Evolutionary conservation across 192 early-diverging fungal genomes (phyloP).

Genomic region (Coemansia sp.): DNA sequence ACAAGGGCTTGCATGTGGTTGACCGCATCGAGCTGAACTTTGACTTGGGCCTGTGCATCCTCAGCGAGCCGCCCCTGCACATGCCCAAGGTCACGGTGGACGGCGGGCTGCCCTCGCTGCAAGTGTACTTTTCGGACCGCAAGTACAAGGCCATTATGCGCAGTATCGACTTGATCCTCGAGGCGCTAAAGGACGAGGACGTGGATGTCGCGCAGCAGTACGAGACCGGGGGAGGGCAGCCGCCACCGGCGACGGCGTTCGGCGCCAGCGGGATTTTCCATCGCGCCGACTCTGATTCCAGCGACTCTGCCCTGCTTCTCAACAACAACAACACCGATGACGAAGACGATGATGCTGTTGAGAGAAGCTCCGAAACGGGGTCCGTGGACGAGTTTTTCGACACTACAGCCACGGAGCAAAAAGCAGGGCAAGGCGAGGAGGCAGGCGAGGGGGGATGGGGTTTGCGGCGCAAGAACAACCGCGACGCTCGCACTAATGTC

Average conservation of each 20-base stretch:
- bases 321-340: not conserved
- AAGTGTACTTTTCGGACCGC: constrained; percentile 90
- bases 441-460: constrained; percentile 6
- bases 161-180: constrained; percentile 71
- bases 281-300: not conserved
- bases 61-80: constrained; percentile 72
- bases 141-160: constrained; percentile 93
- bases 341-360: not conserved
- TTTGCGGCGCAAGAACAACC: constrained; percentile 35
- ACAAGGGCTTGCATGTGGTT: constrained; percentile 74
- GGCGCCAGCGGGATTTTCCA: constrained; percentile 43
- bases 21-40: constrained; percentile 88
- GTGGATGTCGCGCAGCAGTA: constrained; percentile 53
- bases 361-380: constrained; percentile 8
- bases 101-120: constrained; percentile 80
- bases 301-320: constrained; percentile 5
- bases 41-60: constrained; percentile 81
- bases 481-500: constrained; percentile 12
- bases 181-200: constrained; percentile 50
- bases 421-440: constrained; percentile 6
- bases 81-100: constrained; percentile 76
- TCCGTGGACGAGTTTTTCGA: constrained; percentile 55
- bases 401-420: constrained; percentile 26
- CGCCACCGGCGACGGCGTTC: constrained; percentile 29
- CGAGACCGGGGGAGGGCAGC: constrained; percentile 20